Conservation (phyloP, 2,329 filamentous ascomycete species). For the Epichloe bromicola region DNA sequence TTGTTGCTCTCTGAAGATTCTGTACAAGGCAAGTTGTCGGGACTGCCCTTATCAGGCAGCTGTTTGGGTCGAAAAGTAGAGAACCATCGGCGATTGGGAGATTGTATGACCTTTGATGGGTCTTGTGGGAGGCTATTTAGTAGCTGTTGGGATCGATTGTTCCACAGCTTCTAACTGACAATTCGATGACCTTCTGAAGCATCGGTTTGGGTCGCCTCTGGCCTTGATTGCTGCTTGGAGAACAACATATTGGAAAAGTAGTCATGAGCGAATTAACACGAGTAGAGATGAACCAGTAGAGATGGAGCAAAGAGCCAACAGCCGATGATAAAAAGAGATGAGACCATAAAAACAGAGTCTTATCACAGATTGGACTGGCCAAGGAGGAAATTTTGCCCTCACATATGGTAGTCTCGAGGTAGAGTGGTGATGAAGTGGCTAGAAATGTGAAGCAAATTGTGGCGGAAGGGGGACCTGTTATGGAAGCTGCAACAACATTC, state of each 20-base stretch:
- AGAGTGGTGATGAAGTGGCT: not conserved
- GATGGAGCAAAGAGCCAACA: slow-evolving; percentile 4
- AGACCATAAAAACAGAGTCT: not conserved
- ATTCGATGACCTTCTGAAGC: slow-evolving; percentile 5
- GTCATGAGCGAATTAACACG: slow-evolving; percentile 5
- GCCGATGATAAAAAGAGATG: slow-evolving; percentile 1
- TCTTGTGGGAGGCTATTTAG: slow-evolving; percentile 2
- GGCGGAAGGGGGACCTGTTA: not conserved
- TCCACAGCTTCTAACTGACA: slow-evolving; percentile 17
- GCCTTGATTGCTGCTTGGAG: slow-evolving; percentile 8
- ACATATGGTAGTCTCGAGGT: not conserved
- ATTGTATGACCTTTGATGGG: slow-evolving; percentile 1
- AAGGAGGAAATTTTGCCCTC: not conserved
- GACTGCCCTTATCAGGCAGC: not conserved
- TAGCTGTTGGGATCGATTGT: slow-evolving; percentile 9
- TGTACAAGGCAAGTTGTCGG: not conserved
- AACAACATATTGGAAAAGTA: slow-evolving; percentile 11
- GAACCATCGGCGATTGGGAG: slow-evolving; percentile 9
- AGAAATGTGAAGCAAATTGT: not conserved
- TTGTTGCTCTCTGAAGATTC: not conserved
- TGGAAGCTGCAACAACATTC: not conserved
- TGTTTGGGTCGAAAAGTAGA: slow-evolving; percentile 8
- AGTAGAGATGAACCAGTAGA: slow-evolving; percentile 4
- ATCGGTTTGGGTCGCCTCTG: slow-evolving; percentile 5
- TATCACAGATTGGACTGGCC: not conserved